Evolutionary conservation across 345 rosid species (phyloP).

Genomic region (Alliaria petiolata): DNA sequence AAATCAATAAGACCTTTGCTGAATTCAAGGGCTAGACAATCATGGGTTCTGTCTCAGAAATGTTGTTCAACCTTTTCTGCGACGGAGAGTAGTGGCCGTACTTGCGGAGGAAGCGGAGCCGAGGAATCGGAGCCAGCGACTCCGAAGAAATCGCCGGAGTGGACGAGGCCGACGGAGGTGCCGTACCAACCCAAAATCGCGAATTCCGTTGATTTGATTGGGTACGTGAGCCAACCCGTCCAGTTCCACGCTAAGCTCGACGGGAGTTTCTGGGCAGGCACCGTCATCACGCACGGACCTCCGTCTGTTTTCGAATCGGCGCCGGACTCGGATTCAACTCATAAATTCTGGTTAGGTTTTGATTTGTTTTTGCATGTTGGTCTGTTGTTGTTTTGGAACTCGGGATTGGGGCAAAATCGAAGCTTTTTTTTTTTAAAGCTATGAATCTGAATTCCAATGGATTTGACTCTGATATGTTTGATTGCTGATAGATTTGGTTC

Average conservation of each 20-base stretch:
- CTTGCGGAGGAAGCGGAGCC: constrained; percentile 4
- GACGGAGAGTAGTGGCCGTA: neutral
- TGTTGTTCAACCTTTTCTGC: neutral
- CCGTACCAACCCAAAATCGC: constrained; percentile 67
- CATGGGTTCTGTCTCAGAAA: constrained; percentile 23
- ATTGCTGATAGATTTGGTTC: neutral
- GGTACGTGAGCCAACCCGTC: constrained; percentile 43
- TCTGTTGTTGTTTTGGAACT: neutral
- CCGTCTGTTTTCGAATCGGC: constrained; percentile 27
- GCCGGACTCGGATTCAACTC: neutral
- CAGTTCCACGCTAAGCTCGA: constrained; percentile 39
- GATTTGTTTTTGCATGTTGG: neutral
- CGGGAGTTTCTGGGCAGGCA: constrained; percentile 54
- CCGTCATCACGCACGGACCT: constrained; percentile 40
- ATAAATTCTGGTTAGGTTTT: constrained; percentile 21
- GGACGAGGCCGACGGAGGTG: constrained; percentile 50
- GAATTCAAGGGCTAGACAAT: neutral
- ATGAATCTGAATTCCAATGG: neutral
- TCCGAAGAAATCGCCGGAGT: constrained; percentile 1
- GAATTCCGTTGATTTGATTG: constrained; percentile 49
- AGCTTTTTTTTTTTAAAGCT: no score
- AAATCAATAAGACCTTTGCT: constrained; percentile 15
- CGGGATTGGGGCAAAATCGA: neutral
- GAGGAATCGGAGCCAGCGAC: neutral
- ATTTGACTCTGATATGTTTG: neutral